A percentile compares a stretch with the other conserved stretches of the same genome.
Conservation (phyloP, 768 basidiomycete genomes). For the Xerocomellus chrysenteron region DNA sequence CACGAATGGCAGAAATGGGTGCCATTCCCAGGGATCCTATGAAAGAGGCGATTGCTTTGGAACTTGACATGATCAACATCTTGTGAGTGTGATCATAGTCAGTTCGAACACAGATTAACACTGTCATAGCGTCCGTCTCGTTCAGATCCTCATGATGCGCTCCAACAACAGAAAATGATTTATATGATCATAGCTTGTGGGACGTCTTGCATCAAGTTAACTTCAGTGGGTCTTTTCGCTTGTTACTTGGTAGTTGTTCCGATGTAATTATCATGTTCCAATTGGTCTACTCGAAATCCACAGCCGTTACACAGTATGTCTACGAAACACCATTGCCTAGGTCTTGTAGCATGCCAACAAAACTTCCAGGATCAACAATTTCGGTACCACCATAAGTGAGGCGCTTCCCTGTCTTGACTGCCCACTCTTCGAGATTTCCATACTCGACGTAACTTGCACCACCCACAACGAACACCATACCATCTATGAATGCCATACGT, state of each 20-base stretch:
- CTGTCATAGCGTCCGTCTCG: constrained; percentile 64
- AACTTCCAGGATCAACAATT: constrained; percentile 85
- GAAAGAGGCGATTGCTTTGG: constrained; percentile 72
- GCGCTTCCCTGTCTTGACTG: constrained; percentile 72
- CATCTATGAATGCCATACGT: constrained; percentile 82
- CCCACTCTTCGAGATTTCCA: constrained; percentile 95
- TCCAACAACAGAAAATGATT: constrained; percentile 54
- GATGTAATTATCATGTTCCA: neutral
- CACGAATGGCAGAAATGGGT: constrained; percentile 69
- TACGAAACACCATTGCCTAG: constrained; percentile 51
- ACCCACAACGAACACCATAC: constrained; percentile 92
- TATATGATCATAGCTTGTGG: neutral
- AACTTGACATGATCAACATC: constrained; percentile 89
- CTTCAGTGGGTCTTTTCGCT: neutral
- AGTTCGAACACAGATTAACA: constrained; percentile 9
- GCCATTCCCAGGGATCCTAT: constrained; percentile 68
- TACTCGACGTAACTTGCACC: constrained; percentile 98
- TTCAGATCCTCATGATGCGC: constrained; percentile 75
- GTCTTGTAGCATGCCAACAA: constrained; percentile 68
- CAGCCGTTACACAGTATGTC: constrained; percentile 37
- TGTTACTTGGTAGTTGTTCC: constrained; percentile 14
- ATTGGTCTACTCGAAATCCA: constrained; percentile 24
- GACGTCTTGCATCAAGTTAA: neutral
- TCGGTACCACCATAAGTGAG: constrained; percentile 97
- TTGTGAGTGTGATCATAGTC: constrained; percentile 51